These are phyloP conservation scores for Juglanconis oblonga DNA, from an alignment of 2,329 filamentous ascomycete genomes.

Conservation along the genomic window DNA sequence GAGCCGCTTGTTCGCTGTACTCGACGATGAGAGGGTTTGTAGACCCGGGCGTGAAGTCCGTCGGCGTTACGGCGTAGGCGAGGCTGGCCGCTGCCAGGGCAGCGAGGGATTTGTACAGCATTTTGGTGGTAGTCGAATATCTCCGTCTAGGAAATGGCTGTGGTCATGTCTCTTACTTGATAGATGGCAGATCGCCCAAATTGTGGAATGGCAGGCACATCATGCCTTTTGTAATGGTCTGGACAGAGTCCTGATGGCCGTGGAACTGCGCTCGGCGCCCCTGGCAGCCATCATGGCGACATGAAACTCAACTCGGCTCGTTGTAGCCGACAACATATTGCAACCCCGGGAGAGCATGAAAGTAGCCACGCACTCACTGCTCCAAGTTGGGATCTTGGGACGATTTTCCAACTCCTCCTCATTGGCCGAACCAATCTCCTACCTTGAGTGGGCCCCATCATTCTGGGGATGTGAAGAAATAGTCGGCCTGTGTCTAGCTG, in stretches of 20 bases:
- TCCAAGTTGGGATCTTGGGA: neutral
- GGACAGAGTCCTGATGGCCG: neutral
- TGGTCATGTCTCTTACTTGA: no score
- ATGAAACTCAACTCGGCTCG: neutral
- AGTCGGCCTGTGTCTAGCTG: no score
- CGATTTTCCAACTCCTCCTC: neutral
- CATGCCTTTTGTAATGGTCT: neutral
- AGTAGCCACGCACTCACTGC: neutral
- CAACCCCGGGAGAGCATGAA: neutral
- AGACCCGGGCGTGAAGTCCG: constrained; percentile 38
- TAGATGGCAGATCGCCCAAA: no score
- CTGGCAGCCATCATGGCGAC: neutral
- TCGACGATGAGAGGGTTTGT: constrained; percentile 37
- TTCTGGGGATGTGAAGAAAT: neutral
- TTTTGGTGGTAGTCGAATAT: constrained; percentile 20
- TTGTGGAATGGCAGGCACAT: neutral
- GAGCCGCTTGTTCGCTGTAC: constrained; percentile 34
- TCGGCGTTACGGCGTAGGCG: constrained; percentile 37
- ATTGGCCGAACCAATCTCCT: neutral
- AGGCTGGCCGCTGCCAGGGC: constrained; percentile 31
- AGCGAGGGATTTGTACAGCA: constrained; percentile 31
- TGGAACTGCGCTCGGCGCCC: neutral
- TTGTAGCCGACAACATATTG: neutral
- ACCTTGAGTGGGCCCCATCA: neutral
- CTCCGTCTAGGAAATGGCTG: neutral